Percentiles rank a stretch among this genome's conserved stretches.
phyloP scores from a whole-genome alignment of 306 rosid species.

The Citrullus mucosospermus region DNA sequence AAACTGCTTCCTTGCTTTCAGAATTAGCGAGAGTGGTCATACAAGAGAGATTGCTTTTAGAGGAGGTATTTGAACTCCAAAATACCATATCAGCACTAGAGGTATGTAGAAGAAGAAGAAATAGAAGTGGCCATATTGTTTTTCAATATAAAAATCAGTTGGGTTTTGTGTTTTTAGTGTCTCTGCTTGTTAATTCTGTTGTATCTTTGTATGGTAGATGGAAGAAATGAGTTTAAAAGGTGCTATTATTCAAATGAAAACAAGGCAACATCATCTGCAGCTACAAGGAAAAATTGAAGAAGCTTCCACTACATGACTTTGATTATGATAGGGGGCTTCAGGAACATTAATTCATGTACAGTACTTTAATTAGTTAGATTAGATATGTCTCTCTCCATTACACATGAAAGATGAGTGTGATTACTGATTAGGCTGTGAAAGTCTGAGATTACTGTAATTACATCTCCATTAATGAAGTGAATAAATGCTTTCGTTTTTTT shows the following conservation, averaged over 20 bases:
- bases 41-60: conserved; percentile 49
- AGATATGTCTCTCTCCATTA: not conserved
- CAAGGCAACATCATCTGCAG: conserved; percentile 10
- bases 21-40: conserved; percentile 50
- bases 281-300: not conserved
- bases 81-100: conserved; percentile 30
- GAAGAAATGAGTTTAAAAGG: conserved; percentile 48
- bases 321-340: not conserved
- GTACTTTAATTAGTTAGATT: not conserved
- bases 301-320: not conserved
- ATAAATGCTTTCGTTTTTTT: not conserved
- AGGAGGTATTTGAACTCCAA: conserved; percentile 44
- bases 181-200: not conserved
- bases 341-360: not conserved
- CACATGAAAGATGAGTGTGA: not conserved
- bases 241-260: conserved; percentile 34
- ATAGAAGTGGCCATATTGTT: not conserved
- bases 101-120: conserved; percentile 19
- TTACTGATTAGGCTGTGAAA: not conserved
- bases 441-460: not conserved
- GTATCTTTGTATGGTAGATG: conserved; percentile 22
- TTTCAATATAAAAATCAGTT: not conserved
- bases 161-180: not conserved
- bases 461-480: not conserved
- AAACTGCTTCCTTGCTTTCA: conserved; percentile 32